Percentiles rank a stretch among this genome's conserved stretches.
These are phyloP conservation scores for Fusarium cicatricum DNA, from an alignment of 2,329 filamentous ascomycete genomes.

Conservation along the genomic window DNA sequence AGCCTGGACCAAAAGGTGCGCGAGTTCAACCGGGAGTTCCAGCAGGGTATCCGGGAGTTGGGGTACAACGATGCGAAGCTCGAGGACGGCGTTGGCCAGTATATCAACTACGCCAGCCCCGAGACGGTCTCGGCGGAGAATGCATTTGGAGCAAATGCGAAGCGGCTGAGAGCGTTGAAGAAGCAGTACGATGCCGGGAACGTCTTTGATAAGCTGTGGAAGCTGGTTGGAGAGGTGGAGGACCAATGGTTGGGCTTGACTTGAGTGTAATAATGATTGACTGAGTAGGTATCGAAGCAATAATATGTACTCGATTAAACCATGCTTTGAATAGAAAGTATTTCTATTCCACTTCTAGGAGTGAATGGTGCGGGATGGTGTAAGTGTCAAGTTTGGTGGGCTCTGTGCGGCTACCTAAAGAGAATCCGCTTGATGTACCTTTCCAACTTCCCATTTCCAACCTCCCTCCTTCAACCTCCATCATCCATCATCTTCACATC, in stretches of 20 bases:
- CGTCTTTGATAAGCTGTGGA: slow-evolving; percentile 37
- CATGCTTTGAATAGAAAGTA: no score
- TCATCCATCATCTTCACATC: neutral
- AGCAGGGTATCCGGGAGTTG: slow-evolving; percentile 26
- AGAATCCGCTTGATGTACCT: slow-evolving; percentile 23
- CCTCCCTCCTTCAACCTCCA: neutral
- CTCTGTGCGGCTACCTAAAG: slow-evolving; percentile 15
- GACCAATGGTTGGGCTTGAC: slow-evolving; percentile 26
- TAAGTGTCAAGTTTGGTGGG: neutral
- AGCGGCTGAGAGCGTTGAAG: slow-evolving; percentile 29
- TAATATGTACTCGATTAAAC: neutral
- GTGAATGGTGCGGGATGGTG: neutral
- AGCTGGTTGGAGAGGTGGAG: slow-evolving; percentile 29
- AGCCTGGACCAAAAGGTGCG: slow-evolving; percentile 29
- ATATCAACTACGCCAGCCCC: slow-evolving; percentile 31
- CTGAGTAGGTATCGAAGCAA: neutral
- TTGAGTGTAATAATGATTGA: neutral
- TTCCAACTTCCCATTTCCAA: slow-evolving; percentile 8
- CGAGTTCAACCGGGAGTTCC: slow-evolving; percentile 33
- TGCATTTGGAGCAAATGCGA: slow-evolving; percentile 30
- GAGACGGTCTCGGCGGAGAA: slow-evolving; percentile 27
- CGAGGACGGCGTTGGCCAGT: slow-evolving; percentile 30
- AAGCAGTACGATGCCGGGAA: slow-evolving; percentile 32
- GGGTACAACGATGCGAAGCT: slow-evolving; percentile 33
- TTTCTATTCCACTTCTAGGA: no score